Conservation (phyloP, 179 eudicot species). For the Sideroxylon spinosum region DNA sequence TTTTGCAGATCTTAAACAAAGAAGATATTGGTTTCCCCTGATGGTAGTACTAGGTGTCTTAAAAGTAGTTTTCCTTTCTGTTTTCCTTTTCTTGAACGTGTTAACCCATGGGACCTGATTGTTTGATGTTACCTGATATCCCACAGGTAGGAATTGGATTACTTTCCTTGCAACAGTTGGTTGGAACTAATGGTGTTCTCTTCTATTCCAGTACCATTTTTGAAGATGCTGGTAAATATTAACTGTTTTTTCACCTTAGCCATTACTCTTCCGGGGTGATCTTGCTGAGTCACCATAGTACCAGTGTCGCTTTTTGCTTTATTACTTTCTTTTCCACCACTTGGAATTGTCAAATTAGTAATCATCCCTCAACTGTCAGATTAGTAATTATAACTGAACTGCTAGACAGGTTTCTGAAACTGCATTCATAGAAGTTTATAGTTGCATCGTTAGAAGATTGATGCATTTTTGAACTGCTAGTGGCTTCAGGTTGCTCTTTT, state of each 20-base stretch:
- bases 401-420: not conserved
- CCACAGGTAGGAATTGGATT: slow-evolving; percentile 89
- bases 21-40: slow-evolving; percentile 94
- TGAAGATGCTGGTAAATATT: slow-evolving; percentile 68
- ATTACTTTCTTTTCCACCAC: slow-evolving; percentile 10
- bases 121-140: slow-evolving; percentile 3
- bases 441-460: not conserved
- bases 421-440: not conserved
- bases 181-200: slow-evolving; percentile 84
- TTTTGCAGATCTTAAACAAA: slow-evolving; percentile 70
- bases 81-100: slow-evolving; percentile 11
- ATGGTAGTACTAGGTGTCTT: slow-evolving; percentile 44
- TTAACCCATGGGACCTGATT: not conserved
- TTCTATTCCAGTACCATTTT: slow-evolving; percentile 84
- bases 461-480: not conserved
- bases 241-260: not conserved
- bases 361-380: not conserved
- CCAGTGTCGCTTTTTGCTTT: not conserved
- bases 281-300: not conserved
- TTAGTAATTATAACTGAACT: not conserved
- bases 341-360: not conserved
- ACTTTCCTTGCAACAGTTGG: slow-evolving; percentile 75
- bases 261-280: not conserved
- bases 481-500: not conserved
- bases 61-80: slow-evolving; percentile 11